Percentiles rank a stretch among this genome's conserved stretches.
Conservation (phyloP, 2,329 filamentous ascomycete species). For the Fusarium udum region DNA sequence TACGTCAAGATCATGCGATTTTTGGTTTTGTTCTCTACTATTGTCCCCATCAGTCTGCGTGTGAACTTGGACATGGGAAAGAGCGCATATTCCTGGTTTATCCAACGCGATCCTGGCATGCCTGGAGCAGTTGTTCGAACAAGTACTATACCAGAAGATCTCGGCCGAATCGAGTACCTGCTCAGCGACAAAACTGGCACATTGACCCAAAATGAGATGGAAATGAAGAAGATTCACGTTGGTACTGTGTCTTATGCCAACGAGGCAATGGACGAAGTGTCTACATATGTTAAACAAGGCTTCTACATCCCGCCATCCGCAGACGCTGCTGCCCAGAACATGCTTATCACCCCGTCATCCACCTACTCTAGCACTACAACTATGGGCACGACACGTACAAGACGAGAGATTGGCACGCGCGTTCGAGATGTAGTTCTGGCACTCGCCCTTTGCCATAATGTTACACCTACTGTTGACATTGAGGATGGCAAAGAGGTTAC, state of each 20-base stretch:
- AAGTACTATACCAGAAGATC: conserved; percentile 95
- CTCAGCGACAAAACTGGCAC: conserved; percentile 99
- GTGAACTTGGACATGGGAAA: conserved; percentile 98
- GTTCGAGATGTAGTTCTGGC: conserved; percentile 94
- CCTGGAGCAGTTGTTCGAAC: conserved; percentile 92
- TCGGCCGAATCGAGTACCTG: conserved; percentile 95
- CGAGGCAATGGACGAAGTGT: conserved; percentile 98
- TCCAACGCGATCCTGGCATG: conserved; percentile 90
- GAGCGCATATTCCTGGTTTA: conserved; percentile 94
- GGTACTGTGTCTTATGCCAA: conserved; percentile 98
- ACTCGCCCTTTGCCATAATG: conserved; percentile 94
- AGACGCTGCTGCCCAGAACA: conserved; percentile 54
- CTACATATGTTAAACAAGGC: conserved; percentile 83
- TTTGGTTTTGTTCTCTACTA: conserved; percentile 97
- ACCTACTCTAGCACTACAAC: conserved; percentile 69
- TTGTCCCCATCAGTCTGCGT: conserved; percentile 94
- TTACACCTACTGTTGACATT: conserved; percentile 84
- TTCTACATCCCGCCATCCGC: conserved; percentile 68
- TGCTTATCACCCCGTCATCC: conserved; percentile 80
- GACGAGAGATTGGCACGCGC: conserved; percentile 91
- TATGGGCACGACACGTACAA: conserved; percentile 77
- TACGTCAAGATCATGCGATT: conserved; percentile 99
- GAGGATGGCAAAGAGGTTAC: conserved; percentile 80
- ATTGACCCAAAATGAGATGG: conserved; percentile 97
- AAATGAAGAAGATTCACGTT: conserved; percentile 98